Evolutionary conservation across 2,329 filamentous ascomycete genomes (phyloP), one percentile per base, ranked within the genome.

Genomic region (Capronia americana): DNA sequence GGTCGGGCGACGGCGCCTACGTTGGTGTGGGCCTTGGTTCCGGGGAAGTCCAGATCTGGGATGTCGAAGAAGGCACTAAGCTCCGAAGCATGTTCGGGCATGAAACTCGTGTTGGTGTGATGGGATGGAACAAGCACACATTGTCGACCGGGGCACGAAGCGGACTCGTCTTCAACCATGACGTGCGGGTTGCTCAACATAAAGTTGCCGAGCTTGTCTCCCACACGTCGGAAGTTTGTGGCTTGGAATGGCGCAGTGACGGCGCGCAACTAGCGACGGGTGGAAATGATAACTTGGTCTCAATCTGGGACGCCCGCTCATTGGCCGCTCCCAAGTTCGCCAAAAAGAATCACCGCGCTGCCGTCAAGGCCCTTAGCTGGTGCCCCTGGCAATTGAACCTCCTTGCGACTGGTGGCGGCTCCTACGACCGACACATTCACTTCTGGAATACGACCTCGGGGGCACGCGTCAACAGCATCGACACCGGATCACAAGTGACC

Each of bases 361-460:
- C 95, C 53, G 93, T 99, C 82, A 99, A 99, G 87, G 95, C 95
- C 66, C 88, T 99, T 54, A 91, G 93, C 70, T 99, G 95, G 95
- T 99, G 95, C 85, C 95, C 95, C 51, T 99, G 95, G 95, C 95
- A 97, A 83, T 89, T 92, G 80, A 98, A 97, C 85, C 88, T 98
- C 57, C 90, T 99, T 56, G 95, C 95, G 65, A 98, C 95, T 51
- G 95, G 95, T 64, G 95, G 95, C 76, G 95, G 95, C 73, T 96
- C 92, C 51, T 96, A 97, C 80, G 95, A 99, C 79, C 91, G 93
- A 73, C 92, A 97, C 82, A 99, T 99, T 80, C 95, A 99, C 85
- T 99, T 99, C 87, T 99, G 95, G 95, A 99, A 99, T 86, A 96
- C 93, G 55, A 98, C 95, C 24, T 97, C 94, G 4, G 95, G 95